Evolutionary conservation across 2,329 filamentous ascomycete genomes (phyloP), one percentile per base, ranked within the genome.

Genomic region (Epichloe scottii): DNA sequence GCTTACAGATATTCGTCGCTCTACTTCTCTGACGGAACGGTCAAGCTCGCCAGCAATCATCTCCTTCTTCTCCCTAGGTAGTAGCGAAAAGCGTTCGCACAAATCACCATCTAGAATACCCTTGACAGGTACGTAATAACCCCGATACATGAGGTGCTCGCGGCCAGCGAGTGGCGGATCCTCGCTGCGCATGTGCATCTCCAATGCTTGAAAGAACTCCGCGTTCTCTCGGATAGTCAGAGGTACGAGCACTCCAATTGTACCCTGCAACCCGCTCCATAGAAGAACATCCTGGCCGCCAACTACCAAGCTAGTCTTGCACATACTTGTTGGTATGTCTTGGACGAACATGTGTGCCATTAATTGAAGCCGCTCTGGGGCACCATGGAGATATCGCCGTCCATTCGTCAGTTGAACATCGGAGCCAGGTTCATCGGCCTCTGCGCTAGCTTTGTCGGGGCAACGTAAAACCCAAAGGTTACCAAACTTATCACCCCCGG

Each of bases 211-310:
- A 78, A 98, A 98, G 71, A 98, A 97, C 66, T 97, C 91, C 46
- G 94, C 87, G 60, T 97, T 90, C 63, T 97, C 89, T 38, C 93
- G 85, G 55, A 84, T 85, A 44, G 89, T 74, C 63, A 98, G 97
- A 0, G 93, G 94, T 44, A 97, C 85, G 45, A 98, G 76, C 49
- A 95, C 88, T 46, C 91, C 93, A 41, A 98, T 81, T 0, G 91
- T 97, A 47, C 93, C 94, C 68, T 96, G 91, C n/a, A 98, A 74
- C 17, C 94, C 94, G 56, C 85, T 87, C 93, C 93, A 98, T 49
- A 98, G 76, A 2, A 98, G 72, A 39, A 97, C 81, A 56, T 95
- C 89, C 57, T 91, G 85, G 3, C 93, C 93, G 59, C 93, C 93
- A 23, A 93, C 87, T 3, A 97, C 87, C 10, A 98, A 76, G 54